These are phyloP conservation scores for Chlamydomonas urium DNA, from an alignment of 139 green algal genomes.

Conservation along the genomic window DNA sequence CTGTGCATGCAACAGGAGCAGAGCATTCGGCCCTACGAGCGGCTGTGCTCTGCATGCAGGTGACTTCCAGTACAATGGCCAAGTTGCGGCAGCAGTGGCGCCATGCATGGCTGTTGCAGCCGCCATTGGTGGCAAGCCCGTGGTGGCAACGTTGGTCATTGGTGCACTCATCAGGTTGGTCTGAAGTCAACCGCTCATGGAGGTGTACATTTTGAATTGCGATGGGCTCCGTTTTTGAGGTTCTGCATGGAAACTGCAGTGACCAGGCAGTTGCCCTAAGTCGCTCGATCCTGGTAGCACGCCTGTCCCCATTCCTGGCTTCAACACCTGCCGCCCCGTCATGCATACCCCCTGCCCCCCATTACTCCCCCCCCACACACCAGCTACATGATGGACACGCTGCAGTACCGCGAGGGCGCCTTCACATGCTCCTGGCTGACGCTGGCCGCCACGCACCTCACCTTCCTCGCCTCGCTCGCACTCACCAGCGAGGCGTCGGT, in stretches of 20 bases:
- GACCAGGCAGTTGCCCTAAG: no score
- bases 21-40: no score
- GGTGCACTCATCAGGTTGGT: conserved; percentile 67
- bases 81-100: conserved; percentile 68
- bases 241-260: no score
- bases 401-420: conserved; percentile 72
- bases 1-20: no score
- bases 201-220: no score
- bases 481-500: not conserved
- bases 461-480: conserved; percentile 43
- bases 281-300: no score
- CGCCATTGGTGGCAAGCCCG: conserved; percentile 55
- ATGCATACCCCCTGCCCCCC: not conserved
- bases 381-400: conserved; percentile 83
- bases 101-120: conserved; percentile 72
- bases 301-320: conserved; percentile 2
- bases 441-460: conserved; percentile 54
- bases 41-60: no score
- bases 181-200: no score
- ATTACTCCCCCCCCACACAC: not conserved
- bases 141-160: conserved; percentile 55
- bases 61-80: conserved; percentile 72
- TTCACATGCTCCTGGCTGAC: conserved; percentile 76
- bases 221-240: no score
- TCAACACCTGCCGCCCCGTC: no score